Conservation (phyloP, 2,329 filamentous ascomycete genomes). For the Fusarium algeriense region DNA sequence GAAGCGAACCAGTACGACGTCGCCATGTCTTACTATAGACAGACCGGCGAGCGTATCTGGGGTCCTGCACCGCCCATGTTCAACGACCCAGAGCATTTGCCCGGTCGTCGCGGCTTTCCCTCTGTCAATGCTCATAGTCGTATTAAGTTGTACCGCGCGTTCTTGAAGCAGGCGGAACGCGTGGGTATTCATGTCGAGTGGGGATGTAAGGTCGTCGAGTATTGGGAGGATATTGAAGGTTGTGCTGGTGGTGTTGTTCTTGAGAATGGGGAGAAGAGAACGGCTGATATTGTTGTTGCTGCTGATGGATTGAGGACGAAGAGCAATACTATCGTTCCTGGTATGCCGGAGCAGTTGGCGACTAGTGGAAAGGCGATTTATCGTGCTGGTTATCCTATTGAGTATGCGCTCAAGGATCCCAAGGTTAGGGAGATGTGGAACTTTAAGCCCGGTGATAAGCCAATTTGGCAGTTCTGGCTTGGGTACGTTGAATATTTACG, state of each 20-base stretch:
- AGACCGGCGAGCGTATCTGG: conserved; percentile 29
- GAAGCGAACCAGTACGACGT: conserved; percentile 36
- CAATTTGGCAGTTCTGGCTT: conserved; percentile 34
- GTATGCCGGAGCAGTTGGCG: conserved; percentile 16
- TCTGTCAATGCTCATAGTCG: conserved; percentile 31
- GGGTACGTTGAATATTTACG: background rate
- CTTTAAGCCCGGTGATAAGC: conserved; percentile 19
- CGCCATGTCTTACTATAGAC: conserved; percentile 36
- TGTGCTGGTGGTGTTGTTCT: conserved; percentile 19
- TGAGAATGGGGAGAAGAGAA: conserved; percentile 32
- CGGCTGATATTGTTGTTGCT: conserved; percentile 26
- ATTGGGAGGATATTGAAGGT: conserved; percentile 28
- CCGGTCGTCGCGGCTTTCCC: conserved; percentile 9
- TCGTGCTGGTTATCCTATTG: conserved; percentile 24
- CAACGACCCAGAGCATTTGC: conserved; percentile 26
- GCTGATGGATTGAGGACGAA: conserved; percentile 27
- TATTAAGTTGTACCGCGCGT: conserved; percentile 30
- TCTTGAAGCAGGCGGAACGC: conserved; percentile 20
- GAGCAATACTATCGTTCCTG: conserved; percentile 25
- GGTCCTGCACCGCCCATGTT: conserved; percentile 36
- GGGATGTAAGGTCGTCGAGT: conserved; percentile 31
- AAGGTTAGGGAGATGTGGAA: conserved; percentile 33
- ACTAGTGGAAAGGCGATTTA: conserved; percentile 33
- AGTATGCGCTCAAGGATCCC: conserved; percentile 27
- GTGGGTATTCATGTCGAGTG: conserved; percentile 25